Evolutionary conservation across 2,329 filamentous ascomycete species (phyloP), one percentile per base, ranked within the genome.

Genomic region (Penicillium sp.): DNA sequence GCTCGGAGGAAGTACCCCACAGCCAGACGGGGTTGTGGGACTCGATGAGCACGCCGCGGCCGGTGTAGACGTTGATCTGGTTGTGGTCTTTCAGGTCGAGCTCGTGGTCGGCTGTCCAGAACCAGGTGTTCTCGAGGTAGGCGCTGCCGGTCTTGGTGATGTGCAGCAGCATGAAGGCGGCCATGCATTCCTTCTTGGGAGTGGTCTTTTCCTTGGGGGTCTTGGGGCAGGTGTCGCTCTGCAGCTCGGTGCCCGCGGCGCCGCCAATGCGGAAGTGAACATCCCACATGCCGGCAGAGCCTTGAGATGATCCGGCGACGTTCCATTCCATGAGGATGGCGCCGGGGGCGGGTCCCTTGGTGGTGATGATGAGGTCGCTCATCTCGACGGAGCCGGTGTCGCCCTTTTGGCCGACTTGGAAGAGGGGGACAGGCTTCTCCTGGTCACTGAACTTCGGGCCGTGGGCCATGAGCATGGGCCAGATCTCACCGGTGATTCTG

Each of bases 281-380:
- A 64, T 99, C 93, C 88, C 91, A 99, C 72, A 96, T 84, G 54
- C 83, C 92, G 16, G 84, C 84, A 1, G 83, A 80, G 39, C 89
- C 89, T 50, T 84, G 79, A 6, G 64, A 60, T 19, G 66, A 47
- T 30, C 83, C 85, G 36, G 82, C 82, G 35, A 95, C 76, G 72
- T 96, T 96, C 87, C 89, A 96, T 69, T 96, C 81, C 74, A 96
- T 83, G 66, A 96, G 80, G 64, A 95, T 89, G 14, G 90, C 92
- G 57, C 92, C 92, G 0, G 90, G 87, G 55, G 89, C 86, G 3
- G 90, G 77, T 4, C 92, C 92, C 58, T 83, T 80, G 27, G 90
- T 95, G 70, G 89, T 82, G 60, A 97, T 86, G 61, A 95, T 84
- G 52, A 95, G 72, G 64, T 96, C 92, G 38, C 84, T 87, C 64